Percentiles rank a stretch among this genome's conserved stretches.
Evolutionary conservation across 768 basidiomycete genomes (phyloP).

Genomic region (Lactifluus echinatus): DNA sequence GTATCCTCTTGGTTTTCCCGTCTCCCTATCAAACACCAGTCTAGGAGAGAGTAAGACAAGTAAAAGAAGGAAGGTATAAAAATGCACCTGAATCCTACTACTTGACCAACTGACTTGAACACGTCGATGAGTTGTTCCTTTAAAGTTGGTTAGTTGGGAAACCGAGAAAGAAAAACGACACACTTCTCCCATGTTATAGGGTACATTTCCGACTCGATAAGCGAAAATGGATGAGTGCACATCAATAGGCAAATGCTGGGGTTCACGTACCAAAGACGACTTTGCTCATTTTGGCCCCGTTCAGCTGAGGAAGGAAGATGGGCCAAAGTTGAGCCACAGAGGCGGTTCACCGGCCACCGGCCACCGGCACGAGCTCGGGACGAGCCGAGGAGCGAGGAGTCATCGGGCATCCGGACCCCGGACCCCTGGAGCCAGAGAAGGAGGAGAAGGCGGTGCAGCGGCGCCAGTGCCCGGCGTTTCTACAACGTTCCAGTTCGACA

Average conservation of each 20-base stretch:
- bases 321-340: not conserved
- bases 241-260: not conserved
- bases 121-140: slow-evolving; percentile 80
- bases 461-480: too few species aligned
- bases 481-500: too few species aligned
- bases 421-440: too few species aligned
- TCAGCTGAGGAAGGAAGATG: too few species aligned
- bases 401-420: not conserved
- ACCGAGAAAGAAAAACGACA: slow-evolving; percentile 18
- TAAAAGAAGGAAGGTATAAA: not conserved
- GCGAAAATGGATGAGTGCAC: not conserved
- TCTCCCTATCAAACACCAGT: slow-evolving; percentile 83
- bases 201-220: slow-evolving; percentile 74
- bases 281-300: too few species aligned
- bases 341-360: not conserved
- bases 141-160: not conserved
- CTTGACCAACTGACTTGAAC: slow-evolving; percentile 83
- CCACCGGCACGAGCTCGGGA: not conserved
- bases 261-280: slow-evolving; percentile 53
- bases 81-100: slow-evolving; percentile 76
- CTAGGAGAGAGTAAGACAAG: slow-evolving; percentile 31
- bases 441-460: too few species aligned
- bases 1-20: slow-evolving; percentile 92
- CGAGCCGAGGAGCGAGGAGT: not conserved
- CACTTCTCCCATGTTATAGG: slow-evolving; percentile 81